phyloP scores from a whole-genome alignment of 148 eudicot species.

The Amaranthus hypochondriacus region DNA sequence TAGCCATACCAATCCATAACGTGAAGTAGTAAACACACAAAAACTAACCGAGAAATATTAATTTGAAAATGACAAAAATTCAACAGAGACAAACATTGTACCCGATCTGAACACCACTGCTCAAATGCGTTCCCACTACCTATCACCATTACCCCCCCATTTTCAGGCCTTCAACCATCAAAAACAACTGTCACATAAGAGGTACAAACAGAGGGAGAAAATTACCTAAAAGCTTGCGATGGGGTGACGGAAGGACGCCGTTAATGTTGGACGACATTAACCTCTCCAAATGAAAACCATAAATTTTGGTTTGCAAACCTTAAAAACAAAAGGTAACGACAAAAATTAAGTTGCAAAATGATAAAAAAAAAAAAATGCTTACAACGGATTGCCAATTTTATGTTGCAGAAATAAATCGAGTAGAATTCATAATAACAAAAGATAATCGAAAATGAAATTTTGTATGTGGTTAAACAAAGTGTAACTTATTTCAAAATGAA shows the following conservation, averaged over 20 bases:
- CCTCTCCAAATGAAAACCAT: constrained; percentile 13
- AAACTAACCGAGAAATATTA: not conserved
- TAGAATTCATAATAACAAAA: not conserved
- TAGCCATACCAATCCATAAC: too few relatives aligned
- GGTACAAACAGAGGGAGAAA: not conserved
- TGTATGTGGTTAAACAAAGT: not conserved
- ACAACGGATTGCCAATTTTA: too few relatives aligned
- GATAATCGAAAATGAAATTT: not conserved
- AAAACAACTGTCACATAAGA: constrained; percentile 1
- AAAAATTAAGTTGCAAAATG: not conserved
- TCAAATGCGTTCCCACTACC: constrained; percentile 10
- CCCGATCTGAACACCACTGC: constrained; percentile 19
- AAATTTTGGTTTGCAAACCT: not conserved
- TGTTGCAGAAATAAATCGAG: too few relatives aligned
- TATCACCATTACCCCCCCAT: not conserved
- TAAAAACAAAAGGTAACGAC: not conserved
- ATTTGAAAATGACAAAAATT: constrained; percentile 14
- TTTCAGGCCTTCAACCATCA: constrained; percentile 7
- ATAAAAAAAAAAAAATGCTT: not conserved
- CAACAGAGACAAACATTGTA: not conserved
- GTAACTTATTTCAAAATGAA: not conserved
- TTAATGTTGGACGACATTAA: constrained; percentile 23
- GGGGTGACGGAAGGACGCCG: constrained; percentile 26
- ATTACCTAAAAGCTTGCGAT: constrained; percentile 57
- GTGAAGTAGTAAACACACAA: not conserved